Evolutionary conservation across 441 rosid species (phyloP).

Genomic region (Jatropha podagrica): DNA sequence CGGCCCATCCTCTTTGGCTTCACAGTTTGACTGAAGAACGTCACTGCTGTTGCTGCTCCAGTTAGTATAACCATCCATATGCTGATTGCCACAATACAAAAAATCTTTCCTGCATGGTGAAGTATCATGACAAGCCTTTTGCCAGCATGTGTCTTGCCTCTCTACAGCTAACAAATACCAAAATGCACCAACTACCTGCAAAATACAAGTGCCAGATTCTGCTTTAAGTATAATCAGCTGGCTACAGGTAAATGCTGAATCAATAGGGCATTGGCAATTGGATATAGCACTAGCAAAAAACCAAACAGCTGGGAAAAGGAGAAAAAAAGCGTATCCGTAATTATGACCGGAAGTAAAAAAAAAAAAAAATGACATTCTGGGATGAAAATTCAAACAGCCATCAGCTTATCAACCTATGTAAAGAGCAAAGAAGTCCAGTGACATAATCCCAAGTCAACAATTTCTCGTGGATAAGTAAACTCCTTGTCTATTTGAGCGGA

Average conservation of each 20-base stretch:
- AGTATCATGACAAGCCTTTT: conserved; percentile 36
- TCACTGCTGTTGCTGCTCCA: conserved; percentile 42
- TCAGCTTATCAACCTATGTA: not conserved
- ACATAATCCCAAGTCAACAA: not conserved
- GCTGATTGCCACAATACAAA: conserved; percentile 74
- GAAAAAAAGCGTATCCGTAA: not conserved
- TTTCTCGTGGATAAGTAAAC: not conserved
- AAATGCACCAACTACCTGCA: conserved; percentile 91
- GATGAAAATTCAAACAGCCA: not conserved
- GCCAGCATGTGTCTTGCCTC: conserved; percentile 88
- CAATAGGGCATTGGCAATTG: not conserved
- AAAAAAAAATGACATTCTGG: conserved; percentile 5
- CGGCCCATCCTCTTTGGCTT: conserved; percentile 37
- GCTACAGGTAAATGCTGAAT: not conserved
- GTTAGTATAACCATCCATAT: conserved; percentile 38
- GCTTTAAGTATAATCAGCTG: not conserved
- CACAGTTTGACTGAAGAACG: conserved; percentile 44
- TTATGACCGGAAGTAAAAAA: conserved; percentile 1
- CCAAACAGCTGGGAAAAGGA: not conserved
- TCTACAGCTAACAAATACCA: conserved; percentile 93
- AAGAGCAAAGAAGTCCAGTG: not conserved
- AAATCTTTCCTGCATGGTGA: conserved; percentile 42
- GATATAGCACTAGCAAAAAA: not conserved
- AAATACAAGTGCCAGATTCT: not conserved
- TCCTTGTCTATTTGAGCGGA: not conserved